These are phyloP conservation scores for Fusarium setosum DNA, from an alignment of 2,329 filamentous ascomycete genomes.

Conservation along the genomic window DNA sequence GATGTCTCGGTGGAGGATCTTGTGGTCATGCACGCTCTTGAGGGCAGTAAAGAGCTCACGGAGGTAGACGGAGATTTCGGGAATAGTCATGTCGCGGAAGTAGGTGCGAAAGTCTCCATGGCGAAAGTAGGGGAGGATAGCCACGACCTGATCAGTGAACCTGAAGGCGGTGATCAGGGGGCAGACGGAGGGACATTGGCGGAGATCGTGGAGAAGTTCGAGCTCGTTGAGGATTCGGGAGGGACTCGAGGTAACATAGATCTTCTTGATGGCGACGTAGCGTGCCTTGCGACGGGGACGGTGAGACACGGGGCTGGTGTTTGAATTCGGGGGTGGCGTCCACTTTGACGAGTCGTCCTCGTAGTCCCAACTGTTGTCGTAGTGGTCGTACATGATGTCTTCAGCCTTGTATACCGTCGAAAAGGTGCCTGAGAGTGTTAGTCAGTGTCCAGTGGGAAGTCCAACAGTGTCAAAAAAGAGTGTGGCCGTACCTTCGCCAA, in stretches of 20 bases:
- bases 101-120: slow-evolving; percentile 96
- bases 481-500: slow-evolving; percentile 81
- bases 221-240: slow-evolving; percentile 95
- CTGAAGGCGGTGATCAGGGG: slow-evolving; percentile 98
- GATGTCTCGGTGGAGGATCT: slow-evolving; percentile 94
- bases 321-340: slow-evolving; percentile 74
- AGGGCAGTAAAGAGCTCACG: slow-evolving; percentile 88
- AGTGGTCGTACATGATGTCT: slow-evolving; percentile 85
- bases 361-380: slow-evolving; percentile 88
- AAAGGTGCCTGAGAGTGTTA: slow-evolving; percentile 81
- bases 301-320: slow-evolving; percentile 48
- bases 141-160: slow-evolving; percentile 92
- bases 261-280: slow-evolving; percentile 98
- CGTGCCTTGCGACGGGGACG: slow-evolving; percentile 59
- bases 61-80: slow-evolving; percentile 91
- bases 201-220: slow-evolving; percentile 89
- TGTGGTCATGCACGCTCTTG: slow-evolving; percentile 81
- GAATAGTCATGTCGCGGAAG: slow-evolving; percentile 88
- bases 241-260: slow-evolving; percentile 97
- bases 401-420: slow-evolving; percentile 99
- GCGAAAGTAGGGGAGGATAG: slow-evolving; percentile 93
- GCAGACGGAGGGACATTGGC: slow-evolving; percentile 86
- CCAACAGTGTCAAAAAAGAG: not conserved
- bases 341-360: slow-evolving; percentile 75
- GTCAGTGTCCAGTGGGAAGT: slow-evolving; percentile 11